These are phyloP conservation scores for Typha latifolia DNA, from an alignment of 176 grass and related monocot species.

Conservation along the genomic window DNA sequence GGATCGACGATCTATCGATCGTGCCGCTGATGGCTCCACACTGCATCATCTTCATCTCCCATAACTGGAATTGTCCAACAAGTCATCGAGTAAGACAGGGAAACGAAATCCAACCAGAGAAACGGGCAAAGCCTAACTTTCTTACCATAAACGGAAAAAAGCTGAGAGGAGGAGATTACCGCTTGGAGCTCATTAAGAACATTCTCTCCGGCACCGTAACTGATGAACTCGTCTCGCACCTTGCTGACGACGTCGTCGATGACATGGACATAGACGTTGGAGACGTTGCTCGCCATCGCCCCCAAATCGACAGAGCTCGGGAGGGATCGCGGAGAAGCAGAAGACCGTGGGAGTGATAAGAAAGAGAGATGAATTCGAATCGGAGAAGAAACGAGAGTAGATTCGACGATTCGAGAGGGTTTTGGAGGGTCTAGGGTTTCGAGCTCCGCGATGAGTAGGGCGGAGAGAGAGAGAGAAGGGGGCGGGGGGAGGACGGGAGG, in stretches of 20 bases:
- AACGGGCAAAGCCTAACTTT: background rate
- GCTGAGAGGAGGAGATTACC: conserved; percentile 21
- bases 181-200: conserved; percentile 87
- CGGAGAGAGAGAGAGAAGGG: background rate
- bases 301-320: conserved; percentile 1
- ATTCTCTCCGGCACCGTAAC: conserved; percentile 63
- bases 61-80: conserved; percentile 49
- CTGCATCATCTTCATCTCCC: conserved; percentile 99
- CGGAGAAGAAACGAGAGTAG: background rate
- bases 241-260: conserved; percentile 87
- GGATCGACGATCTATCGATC: conserved; percentile 39
- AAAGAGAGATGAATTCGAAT: background rate
- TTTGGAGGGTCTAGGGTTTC: background rate
- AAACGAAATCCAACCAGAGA: conserved; percentile 24
- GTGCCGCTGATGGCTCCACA: conserved; percentile 66
- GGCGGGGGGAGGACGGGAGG: conserved; percentile 25
- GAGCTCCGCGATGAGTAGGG: background rate
- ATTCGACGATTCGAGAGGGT: background rate
- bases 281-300: conserved; percentile 71
- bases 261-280: conserved; percentile 79
- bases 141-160: too few relatives aligned
- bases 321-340: background rate
- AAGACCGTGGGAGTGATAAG: background rate
- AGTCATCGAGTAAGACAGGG: background rate
- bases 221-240: conserved; percentile 84